Evolutionary conservation across 495 filamentous ascomycete species (phyloP).

Genomic region (Tricharina praecox): DNA sequence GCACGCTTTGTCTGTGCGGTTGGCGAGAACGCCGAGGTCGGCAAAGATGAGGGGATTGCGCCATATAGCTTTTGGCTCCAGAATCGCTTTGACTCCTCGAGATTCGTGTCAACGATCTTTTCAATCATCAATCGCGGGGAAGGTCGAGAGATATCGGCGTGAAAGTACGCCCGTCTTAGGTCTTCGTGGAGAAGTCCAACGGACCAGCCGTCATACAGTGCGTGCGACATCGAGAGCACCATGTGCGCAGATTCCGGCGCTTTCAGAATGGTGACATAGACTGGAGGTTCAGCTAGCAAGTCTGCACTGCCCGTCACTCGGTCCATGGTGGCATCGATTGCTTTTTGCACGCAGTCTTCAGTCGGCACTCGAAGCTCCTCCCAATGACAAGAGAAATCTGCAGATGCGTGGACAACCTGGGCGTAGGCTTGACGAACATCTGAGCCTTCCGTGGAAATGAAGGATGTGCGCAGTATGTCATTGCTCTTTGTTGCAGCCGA

Average conservation of each 20-base stretch:
- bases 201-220: constrained; percentile 65
- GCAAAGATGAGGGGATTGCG: constrained; percentile 28
- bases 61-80: constrained; percentile 44
- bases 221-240: constrained; percentile 57
- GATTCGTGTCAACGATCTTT: constrained; percentile 28
- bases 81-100: constrained; percentile 34
- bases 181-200: constrained; percentile 49
- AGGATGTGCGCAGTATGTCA: constrained; percentile 60
- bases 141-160: constrained; percentile 28
- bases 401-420: constrained; percentile 39
- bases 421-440: constrained; percentile 40
- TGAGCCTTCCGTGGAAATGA: constrained; percentile 44
- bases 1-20: constrained; percentile 27
- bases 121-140: constrained; percentile 35
- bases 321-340: constrained; percentile 22
- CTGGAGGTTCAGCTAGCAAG: constrained; percentile 18
- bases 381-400: constrained; percentile 11
- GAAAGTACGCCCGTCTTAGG: constrained; percentile 41
- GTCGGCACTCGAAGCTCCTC: constrained; percentile 11
- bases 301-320: constrained; percentile 9
- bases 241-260: constrained; percentile 31
- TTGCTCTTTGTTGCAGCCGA: constrained; percentile 36
- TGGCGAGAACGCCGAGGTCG: background rate
- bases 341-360: constrained; percentile 13
- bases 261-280: constrained; percentile 26